A percentile compares a stretch with the other conserved stretches of the same genome.
phyloP scores from a whole-genome alignment of 768 basidiomycete species.

The Rhizopogon vinicolor region DNA sequence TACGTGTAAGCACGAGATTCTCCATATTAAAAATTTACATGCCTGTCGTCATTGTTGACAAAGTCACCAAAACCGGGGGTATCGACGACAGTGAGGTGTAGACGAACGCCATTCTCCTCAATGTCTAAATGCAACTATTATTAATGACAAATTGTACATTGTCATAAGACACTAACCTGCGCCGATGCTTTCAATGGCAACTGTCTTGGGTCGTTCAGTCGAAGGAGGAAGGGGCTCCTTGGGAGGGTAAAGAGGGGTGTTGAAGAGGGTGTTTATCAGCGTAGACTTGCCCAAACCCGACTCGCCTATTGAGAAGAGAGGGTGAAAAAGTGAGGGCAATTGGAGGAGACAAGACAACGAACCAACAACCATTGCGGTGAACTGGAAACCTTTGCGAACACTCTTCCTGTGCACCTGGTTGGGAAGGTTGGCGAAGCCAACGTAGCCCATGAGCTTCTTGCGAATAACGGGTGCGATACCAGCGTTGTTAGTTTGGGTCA shows the following conservation, averaged over 20 bases:
- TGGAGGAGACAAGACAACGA: constrained; percentile 33
- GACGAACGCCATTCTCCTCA: constrained; percentile 95
- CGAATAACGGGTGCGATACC: constrained; percentile 45
- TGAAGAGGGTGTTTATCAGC: constrained; percentile 97
- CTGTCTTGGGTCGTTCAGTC: constrained; percentile 85
- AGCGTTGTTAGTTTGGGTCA: constrained; percentile 32
- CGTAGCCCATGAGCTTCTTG: constrained; percentile 94
- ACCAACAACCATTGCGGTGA: constrained; percentile 99
- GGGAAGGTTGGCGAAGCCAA: constrained; percentile 95
- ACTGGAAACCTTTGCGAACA: constrained; percentile 97
- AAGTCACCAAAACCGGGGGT: constrained; percentile 99
- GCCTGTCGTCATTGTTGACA: constrained; percentile 99
- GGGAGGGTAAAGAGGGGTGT: constrained; percentile 89
- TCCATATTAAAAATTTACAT: constrained; percentile 14
- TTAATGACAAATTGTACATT: not conserved
- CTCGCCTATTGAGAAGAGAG: constrained; percentile 59
- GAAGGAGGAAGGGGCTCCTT: constrained; percentile 84
- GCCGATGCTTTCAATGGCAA: constrained; percentile 96
- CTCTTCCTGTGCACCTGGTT: constrained; percentile 99
- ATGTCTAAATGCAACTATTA: constrained; percentile 60
- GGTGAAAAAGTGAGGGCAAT: constrained; percentile 16
- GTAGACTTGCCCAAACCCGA: constrained; percentile 99
- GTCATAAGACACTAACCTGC: constrained; percentile 62
- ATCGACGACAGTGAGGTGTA: constrained; percentile 98
- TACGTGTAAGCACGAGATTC: constrained; percentile 14